phyloP scores from a whole-genome alignment of 2,329 filamentous ascomycete species.

The Fusarium transvaalense region DNA sequence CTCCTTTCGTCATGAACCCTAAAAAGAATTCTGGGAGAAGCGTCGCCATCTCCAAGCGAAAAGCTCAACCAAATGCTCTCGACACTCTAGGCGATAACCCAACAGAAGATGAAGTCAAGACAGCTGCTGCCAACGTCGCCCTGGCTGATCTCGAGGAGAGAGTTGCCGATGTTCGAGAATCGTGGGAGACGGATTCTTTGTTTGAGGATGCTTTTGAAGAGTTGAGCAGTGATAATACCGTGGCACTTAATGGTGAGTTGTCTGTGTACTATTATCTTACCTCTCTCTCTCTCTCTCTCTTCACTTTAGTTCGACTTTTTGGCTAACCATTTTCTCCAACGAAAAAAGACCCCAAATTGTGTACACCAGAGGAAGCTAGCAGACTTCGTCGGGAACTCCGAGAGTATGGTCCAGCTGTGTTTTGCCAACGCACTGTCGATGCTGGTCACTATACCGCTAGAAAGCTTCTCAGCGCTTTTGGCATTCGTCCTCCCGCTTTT shows the following conservation, averaged over 20 bases:
- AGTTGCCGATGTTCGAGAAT: conserved; percentile 64
- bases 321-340: conserved; percentile 20
- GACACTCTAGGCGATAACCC: conserved; percentile 53
- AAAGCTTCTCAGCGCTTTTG: conserved; percentile 89
- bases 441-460: conserved; percentile 78
- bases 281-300: neutral
- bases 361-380: conserved; percentile 76
- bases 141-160: conserved; percentile 64
- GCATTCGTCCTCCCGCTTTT: conserved; percentile 78
- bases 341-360: conserved; percentile 62
- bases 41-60: conserved; percentile 52
- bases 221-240: conserved; percentile 65
- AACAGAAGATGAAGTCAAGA: conserved; percentile 54
- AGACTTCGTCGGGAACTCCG: conserved; percentile 78
- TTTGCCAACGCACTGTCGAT: conserved; percentile 79
- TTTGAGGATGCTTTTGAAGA: conserved; percentile 73
- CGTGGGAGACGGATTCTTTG: conserved; percentile 74
- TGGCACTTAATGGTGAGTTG: conserved; percentile 59
- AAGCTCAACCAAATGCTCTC: conserved; percentile 54
- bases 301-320: neutral
- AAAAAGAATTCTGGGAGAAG: conserved; percentile 50
- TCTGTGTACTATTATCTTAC: conserved; percentile 1
- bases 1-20: conserved; percentile 47
- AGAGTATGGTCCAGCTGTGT: conserved; percentile 80
- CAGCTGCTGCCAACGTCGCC: conserved; percentile 53